Conservation (phyloP, 2,329 filamentous ascomycete species). For the Pseudogymnoascus sp. region DNA sequence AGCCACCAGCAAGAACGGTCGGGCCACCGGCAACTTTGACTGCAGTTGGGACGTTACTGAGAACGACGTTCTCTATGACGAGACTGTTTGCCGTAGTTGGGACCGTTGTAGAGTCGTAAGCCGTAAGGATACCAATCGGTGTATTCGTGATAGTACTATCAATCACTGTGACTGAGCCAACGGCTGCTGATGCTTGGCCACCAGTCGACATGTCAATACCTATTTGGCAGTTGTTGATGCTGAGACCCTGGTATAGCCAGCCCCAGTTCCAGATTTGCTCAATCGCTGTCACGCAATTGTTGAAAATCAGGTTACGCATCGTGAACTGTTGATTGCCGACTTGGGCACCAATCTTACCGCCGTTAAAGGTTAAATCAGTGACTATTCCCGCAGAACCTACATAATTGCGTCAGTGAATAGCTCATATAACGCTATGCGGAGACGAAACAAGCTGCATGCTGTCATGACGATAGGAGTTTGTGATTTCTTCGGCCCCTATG, state of each 20-base stretch:
- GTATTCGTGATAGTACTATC: conserved; percentile 47
- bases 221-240: conserved; percentile 44
- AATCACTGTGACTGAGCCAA: conserved; percentile 50
- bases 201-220: conserved; percentile 46
- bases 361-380: conserved; percentile 51
- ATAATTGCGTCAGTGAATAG: conserved; percentile 4
- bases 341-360: conserved; percentile 52
- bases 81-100: conserved; percentile 65
- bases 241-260: conserved; percentile 46
- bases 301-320: conserved; percentile 43
- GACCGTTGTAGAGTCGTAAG: conserved; percentile 42
- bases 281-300: conserved; percentile 45
- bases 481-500: too few relatives aligned
- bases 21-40: conserved; percentile 51
- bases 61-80: conserved; percentile 80
- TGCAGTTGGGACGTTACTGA: conserved; percentile 56
- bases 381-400: conserved; percentile 50
- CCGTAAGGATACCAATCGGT: conserved; percentile 42
- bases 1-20: conserved; percentile 55
- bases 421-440: not conserved
- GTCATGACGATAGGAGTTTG: too few relatives aligned
- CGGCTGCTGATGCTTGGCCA: conserved; percentile 36
- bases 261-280: conserved; percentile 55
- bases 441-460: too few relatives aligned
- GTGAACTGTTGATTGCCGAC: conserved; percentile 61